Conservation (phyloP, 2,329 filamentous ascomycete genomes). For the Penicillium sp. region DNA sequence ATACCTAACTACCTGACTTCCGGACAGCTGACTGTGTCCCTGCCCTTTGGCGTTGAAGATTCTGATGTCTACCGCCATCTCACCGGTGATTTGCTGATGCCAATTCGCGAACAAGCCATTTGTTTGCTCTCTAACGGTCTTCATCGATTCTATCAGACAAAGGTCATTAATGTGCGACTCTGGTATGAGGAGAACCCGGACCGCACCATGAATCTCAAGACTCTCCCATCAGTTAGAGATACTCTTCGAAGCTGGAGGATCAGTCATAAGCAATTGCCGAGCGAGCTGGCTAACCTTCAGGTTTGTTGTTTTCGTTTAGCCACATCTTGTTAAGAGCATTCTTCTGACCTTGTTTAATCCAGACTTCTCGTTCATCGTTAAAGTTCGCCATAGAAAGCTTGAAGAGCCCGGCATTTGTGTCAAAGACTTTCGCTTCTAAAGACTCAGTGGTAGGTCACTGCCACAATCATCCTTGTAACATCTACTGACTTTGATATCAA, state of each 20-base stretch:
- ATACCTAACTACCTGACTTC: slow-evolving; percentile 79
- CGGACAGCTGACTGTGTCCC: slow-evolving; percentile 69
- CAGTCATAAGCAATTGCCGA: slow-evolving; percentile 51
- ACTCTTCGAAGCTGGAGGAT: slow-evolving; percentile 68
- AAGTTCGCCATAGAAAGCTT: slow-evolving; percentile 58
- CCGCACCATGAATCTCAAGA: slow-evolving; percentile 60
- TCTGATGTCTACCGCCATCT: slow-evolving; percentile 77
- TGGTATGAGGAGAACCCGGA: slow-evolving; percentile 78
- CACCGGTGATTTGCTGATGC: slow-evolving; percentile 68
- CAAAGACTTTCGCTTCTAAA: slow-evolving; percentile 62
- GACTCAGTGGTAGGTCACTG: slow-evolving; percentile 33
- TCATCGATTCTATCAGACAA: slow-evolving; percentile 77
- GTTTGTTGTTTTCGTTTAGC: slow-evolving; percentile 15
- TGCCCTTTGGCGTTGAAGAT: slow-evolving; percentile 80
- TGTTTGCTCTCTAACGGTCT: slow-evolving; percentile 74
- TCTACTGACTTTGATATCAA: background rate
- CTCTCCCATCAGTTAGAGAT: slow-evolving; percentile 50
- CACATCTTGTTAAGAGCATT: background rate
- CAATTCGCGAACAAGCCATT: slow-evolving; percentile 71
- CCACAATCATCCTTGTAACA: slow-evolving; percentile 8
- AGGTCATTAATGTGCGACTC: slow-evolving; percentile 69
- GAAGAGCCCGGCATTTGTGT: slow-evolving; percentile 64
- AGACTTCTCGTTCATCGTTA: slow-evolving; percentile 29
- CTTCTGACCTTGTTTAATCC: slow-evolving; percentile 4
- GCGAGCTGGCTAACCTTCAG: slow-evolving; percentile 33